A percentile compares a stretch with the other conserved stretches of the same genome.
Conservation (phyloP, 2,329 filamentous ascomycete genomes). For the Ampelomyces quisqualis region DNA sequence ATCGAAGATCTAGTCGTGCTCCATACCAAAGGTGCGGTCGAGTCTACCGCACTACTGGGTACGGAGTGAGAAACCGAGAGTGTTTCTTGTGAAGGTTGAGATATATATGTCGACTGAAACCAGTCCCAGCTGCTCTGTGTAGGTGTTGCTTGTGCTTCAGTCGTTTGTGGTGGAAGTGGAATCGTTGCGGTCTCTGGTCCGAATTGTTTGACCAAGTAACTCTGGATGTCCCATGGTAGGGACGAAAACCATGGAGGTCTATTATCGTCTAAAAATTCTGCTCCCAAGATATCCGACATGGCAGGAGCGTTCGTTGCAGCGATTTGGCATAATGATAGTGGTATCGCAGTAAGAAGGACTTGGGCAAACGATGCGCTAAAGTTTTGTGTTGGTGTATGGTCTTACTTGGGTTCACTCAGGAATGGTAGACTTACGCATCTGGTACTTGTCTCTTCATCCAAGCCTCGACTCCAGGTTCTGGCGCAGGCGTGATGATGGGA, state of each 20-base stretch:
- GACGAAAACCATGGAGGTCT: conserved; percentile 38
- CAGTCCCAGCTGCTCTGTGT: background rate
- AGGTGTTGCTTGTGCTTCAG: conserved; percentile 6
- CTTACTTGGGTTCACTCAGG: background rate
- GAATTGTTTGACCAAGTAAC: conserved; percentile 37
- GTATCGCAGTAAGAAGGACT: conserved; percentile 40
- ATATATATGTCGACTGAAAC: conserved; percentile 6
- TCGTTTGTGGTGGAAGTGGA: conserved; percentile 17
- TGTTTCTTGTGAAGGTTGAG: conserved; percentile 1
- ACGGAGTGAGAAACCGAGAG: conserved; percentile 4
- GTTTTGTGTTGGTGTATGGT: conserved; percentile 9
- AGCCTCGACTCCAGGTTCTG: conserved; percentile 12
- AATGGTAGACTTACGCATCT: conserved; percentile 31
- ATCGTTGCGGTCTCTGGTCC: conserved; percentile 35
- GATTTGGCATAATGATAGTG: conserved; percentile 36
- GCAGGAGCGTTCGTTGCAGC: conserved; percentile 41
- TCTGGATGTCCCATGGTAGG: conserved; percentile 38
- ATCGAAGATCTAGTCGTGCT: background rate
- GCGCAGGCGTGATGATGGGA: conserved; percentile 34
- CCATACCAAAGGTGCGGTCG: conserved; percentile 4
- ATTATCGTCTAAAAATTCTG: conserved; percentile 37
- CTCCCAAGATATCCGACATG: conserved; percentile 38
- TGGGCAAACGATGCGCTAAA: conserved; percentile 36
- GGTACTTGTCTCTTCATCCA: conserved; percentile 26
- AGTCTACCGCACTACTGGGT: conserved; percentile 5